A percentile compares a stretch with the other conserved stretches of the same genome.
phyloP scores from a whole-genome alignment of 176 grass and related monocot species.

The Poa annua region DNA sequence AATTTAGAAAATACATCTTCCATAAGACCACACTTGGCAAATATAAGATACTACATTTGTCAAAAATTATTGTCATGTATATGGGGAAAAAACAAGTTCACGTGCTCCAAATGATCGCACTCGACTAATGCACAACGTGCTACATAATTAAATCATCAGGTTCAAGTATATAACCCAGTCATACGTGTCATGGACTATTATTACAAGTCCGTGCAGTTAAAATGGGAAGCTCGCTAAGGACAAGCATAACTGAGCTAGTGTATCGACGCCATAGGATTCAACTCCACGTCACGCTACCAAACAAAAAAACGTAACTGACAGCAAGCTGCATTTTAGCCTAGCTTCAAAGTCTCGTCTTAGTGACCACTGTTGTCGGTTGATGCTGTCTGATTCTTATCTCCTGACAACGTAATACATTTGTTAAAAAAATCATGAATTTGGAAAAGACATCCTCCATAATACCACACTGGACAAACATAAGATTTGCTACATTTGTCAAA shows the following conservation, averaged over 20 bases:
- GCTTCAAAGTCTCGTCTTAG: too few relatives aligned
- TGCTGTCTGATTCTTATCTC: too few relatives aligned
- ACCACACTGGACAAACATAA: background rate
- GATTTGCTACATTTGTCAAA: background rate
- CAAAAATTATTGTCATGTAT: background rate
- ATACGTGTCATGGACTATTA: constrained; percentile 7
- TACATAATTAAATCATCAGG: constrained; percentile 35
- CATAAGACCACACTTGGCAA: background rate
- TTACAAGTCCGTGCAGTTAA: constrained; percentile 11
- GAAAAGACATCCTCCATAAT: background rate
- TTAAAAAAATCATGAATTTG: background rate
- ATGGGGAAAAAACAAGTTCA: background rate
- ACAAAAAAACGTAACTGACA: too few relatives aligned
- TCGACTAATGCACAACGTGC: background rate
- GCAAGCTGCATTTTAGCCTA: too few relatives aligned
- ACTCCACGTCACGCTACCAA: too few relatives aligned
- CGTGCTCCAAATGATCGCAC: background rate
- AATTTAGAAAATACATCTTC: background rate
- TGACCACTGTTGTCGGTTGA: too few relatives aligned
- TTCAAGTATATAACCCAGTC: background rate
- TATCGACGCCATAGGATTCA: too few relatives aligned
- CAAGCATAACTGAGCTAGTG: too few relatives aligned
- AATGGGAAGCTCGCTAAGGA: background rate
- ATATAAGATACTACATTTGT: background rate
- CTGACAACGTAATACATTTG: background rate